Evolutionary conservation across 1,284 basidiomycete genomes (phyloP).

Genomic region (Uromyces viciae-fabae): DNA sequence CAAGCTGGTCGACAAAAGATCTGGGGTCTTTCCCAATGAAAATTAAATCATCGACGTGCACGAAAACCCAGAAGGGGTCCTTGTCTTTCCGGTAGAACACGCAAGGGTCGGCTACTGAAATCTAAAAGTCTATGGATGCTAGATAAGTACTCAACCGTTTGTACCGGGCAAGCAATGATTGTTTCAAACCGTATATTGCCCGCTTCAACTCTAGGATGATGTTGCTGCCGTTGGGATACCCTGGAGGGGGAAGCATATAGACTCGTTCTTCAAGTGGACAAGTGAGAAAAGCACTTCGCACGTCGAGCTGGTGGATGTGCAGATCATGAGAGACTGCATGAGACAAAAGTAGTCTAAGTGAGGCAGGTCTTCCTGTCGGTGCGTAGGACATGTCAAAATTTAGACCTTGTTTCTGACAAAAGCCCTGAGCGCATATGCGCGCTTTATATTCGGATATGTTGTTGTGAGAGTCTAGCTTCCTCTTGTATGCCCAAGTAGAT

Average conservation of each 20-base stretch:
- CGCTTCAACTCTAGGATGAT: background rate
- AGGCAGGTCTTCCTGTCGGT: background rate
- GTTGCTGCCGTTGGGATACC: background rate
- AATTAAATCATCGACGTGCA: too few relatives aligned
- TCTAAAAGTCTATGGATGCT: background rate
- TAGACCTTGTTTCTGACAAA: background rate
- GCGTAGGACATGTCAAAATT: background rate
- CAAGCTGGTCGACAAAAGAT: background rate
- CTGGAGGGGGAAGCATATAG: background rate
- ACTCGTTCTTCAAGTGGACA: background rate
- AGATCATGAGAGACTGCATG: background rate
- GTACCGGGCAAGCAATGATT: background rate
- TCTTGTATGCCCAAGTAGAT: background rate
- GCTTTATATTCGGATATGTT: background rate
- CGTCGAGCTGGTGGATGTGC: constrained; percentile 7
- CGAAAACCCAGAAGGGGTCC: background rate
- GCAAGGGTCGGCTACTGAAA: background rate
- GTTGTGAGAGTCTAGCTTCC: background rate
- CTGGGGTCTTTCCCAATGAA: background rate
- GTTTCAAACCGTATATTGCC: background rate
- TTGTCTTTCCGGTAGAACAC: background rate
- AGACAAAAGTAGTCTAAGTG: background rate
- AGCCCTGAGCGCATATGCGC: background rate
- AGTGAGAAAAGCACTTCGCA: constrained; percentile 6
- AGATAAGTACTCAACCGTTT: background rate